Percentiles rank a stretch among this genome's conserved stretches.
Conservation (phyloP, 495 filamentous ascomycete genomes). For the Penicillium mononematosum region DNA sequence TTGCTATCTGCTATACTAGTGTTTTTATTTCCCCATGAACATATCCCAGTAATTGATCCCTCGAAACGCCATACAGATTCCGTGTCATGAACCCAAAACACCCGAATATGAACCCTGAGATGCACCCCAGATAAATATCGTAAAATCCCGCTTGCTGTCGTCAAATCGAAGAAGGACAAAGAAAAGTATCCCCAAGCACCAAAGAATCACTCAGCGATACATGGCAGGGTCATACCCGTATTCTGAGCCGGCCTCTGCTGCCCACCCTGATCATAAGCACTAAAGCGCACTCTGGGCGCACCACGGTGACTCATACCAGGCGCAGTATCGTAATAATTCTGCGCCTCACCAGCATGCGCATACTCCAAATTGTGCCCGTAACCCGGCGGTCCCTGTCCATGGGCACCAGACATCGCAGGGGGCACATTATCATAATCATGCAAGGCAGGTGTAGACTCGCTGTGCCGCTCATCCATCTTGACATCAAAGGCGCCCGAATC, state of each 20-base stretch:
- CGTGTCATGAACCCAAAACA: background rate
- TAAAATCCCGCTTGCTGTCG: conserved; percentile 37
- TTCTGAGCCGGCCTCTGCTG: conserved; percentile 27
- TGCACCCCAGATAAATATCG: conserved; percentile 22
- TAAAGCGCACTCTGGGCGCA: conserved; percentile 20
- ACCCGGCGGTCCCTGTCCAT: background rate
- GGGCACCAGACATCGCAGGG: background rate
- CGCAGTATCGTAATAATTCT: conserved; percentile 31
- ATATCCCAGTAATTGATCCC: conserved; percentile 4
- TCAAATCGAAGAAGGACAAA: conserved; percentile 3
- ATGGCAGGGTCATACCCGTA: conserved; percentile 39
- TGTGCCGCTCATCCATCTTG: conserved; percentile 34
- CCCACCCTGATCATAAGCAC: conserved; percentile 23
- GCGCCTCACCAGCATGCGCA: conserved; percentile 30
- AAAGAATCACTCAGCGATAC: conserved; percentile 28
- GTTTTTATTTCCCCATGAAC: background rate
- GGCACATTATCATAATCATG: conserved; percentile 14
- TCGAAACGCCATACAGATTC: conserved; percentile 1
- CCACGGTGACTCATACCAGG: conserved; percentile 16
- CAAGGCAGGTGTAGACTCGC: conserved; percentile 12
- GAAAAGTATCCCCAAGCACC: background rate
- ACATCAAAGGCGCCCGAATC: conserved; percentile 30
- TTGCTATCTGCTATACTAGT: background rate
- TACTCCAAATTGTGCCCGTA: conserved; percentile 17
- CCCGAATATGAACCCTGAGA: background rate